These are phyloP conservation scores for Physaria fendleri DNA, from an alignment of 345 rosid genomes.

Conservation along the genomic window DNA sequence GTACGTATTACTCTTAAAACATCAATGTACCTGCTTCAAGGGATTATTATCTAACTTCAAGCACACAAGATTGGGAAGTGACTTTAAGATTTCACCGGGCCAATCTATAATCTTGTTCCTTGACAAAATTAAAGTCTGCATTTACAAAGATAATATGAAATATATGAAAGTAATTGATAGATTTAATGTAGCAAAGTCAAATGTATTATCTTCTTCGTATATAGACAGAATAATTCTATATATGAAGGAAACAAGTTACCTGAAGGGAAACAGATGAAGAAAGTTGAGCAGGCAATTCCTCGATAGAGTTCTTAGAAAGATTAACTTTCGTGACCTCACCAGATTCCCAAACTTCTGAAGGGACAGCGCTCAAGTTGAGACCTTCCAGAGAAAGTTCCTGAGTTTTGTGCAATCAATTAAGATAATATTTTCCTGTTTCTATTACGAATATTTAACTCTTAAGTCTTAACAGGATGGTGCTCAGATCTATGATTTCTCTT, in stretches of 20 bases:
- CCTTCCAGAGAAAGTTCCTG: constrained; percentile 84
- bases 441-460: background rate
- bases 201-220: background rate
- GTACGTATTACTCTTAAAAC: background rate
- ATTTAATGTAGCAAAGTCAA: background rate
- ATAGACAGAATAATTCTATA: background rate
- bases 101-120: constrained; percentile 75
- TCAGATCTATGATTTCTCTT: constrained; percentile 13
- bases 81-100: constrained; percentile 62
- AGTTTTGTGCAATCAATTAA: constrained; percentile 8
- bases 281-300: constrained; percentile 70
- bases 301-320: constrained; percentile 77
- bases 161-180: background rate
- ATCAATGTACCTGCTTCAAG: constrained; percentile 53
- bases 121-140: constrained; percentile 73
- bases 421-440: background rate
- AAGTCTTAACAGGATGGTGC: constrained; percentile 3
- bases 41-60: constrained; percentile 82
- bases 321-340: constrained; percentile 62
- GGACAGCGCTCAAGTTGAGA: constrained; percentile 58
- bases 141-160: constrained; percentile 1
- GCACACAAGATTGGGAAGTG: constrained; percentile 58
- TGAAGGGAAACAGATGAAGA: constrained; percentile 62
- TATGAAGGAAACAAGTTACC: constrained; percentile 34
- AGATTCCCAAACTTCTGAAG: constrained; percentile 81